Evolutionary conservation across 257 asterid genomes (phyloP), one percentile per base, ranked within the genome.

Genomic region (Solanum sejunctum): DNA sequence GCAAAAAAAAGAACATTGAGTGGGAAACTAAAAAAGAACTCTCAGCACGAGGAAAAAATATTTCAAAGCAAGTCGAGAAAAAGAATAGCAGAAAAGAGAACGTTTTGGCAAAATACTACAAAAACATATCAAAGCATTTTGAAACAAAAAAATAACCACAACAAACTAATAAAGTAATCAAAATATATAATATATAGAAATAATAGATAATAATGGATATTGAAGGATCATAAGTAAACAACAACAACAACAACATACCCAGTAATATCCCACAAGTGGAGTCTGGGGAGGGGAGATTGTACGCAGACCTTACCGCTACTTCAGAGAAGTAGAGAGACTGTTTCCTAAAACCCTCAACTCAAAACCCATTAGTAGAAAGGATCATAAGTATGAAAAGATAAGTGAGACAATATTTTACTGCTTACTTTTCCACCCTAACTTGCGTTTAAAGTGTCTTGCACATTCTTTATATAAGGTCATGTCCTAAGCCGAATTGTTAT

Each of bases 1-100:
- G 63, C 21, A 26, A 0, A n/a, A 60, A 32, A n/a, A 1, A 21
- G n/a, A 10, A 60, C 3, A n/a, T n/a, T n/a, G 32, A 0, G 32
- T 28, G 32, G 0, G 32, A 28, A 28, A 28, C 32, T 28, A 28
- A 28, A 28, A 28, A 28, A 28, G 32, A 7, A 21, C 11, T 6
- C 3, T 5, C 2, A 32, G 5, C 3, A n/a, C 3, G 0, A 60
- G 36, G 2, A 21, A 21, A 21, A 60, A 60, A 1, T 0, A 10
- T 21, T n/a, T 26, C 26, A 26, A 26, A 26, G 26, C 26, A 26
- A 26, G 26, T 26, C 26, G 26, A 26, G 26, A 26, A 26, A 26
- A 26, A 26, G 26, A 26, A 8, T n/a, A 3, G 63, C 21, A 26
- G 1, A n/a, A 60, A 32, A n/a, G 3, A 21, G n/a, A 10, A 60